Base-by-base conservation (phyloP, 2,329 filamentous ascomycete species). In the Diaporthe helianthi region DNA sequence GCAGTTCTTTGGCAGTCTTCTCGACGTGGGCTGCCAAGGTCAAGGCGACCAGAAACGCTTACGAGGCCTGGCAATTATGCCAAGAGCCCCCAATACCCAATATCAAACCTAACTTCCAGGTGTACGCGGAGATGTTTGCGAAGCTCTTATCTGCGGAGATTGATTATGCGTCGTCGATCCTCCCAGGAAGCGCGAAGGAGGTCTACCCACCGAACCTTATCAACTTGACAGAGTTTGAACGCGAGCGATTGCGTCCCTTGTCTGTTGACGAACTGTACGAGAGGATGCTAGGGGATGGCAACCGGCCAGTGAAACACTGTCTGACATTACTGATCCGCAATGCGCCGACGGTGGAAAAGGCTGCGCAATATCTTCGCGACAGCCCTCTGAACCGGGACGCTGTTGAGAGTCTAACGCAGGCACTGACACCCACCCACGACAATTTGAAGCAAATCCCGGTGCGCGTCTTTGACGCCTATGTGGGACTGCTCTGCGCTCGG, bases 171-270 rank as follows among this genome's bases (percentile, higher is more conserved):
- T 65, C 70, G 0, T 52, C 55, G 7, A 70, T 83, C 17, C 75
- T 87, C 2, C 88, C 90, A 7, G 91, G 91, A 15, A 90, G 92
- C 73, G 81, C 81, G 47, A 83, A 79, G 71, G 88, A 90, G 75
- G 80, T 85, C 10, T 79, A 84, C 15, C 82, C 86, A 0, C 83
- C 88, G 24, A 80, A 89, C 24, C 83, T 87, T 67, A 80, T 81
- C 77, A 92, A 84, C 77, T 85, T 84, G 74, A 91, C 83, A 69
- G 85, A 89, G n/a, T 87, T 89, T 67, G 91, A 92, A 69, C 87
- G 87, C 72, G 85, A 88, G 47, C 83, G 87, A n/a, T 80, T 89
- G 52, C 80, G 83, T 17, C 87, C 91, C 1, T 92, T 92, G 2
- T 84, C 82, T 1, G 79, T 89, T 13, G 78, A 83, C 5, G 81